These are phyloP conservation scores for Fusarium transvaalense DNA, from an alignment of 2,329 filamentous ascomycete genomes.

Conservation along the genomic window DNA sequence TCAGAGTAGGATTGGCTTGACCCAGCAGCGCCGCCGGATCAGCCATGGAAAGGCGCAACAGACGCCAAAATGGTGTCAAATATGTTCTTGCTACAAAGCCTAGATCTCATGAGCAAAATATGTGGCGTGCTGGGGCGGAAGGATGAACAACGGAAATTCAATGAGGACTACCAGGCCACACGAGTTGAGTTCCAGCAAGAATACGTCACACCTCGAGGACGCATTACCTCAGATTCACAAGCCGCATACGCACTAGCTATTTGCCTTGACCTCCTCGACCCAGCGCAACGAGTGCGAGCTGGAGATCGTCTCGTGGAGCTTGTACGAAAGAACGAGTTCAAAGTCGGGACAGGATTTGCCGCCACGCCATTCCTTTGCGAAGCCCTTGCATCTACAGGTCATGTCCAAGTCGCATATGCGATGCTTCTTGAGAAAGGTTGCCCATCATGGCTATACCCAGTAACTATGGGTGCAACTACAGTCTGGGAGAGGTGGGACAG, in stretches of 20 bases:
- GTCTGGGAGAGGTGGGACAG: constrained; percentile 66
- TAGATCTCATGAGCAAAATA: constrained; percentile 50
- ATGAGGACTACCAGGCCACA: neutral
- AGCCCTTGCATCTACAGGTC: neutral
- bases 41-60: constrained; percentile 56
- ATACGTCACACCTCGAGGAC: constrained; percentile 22
- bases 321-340: constrained; percentile 25
- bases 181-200: constrained; percentile 18
- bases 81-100: constrained; percentile 60
- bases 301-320: constrained; percentile 12
- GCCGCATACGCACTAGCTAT: constrained; percentile 29
- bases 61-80: constrained; percentile 57
- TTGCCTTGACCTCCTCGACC: constrained; percentile 13
- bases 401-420: neutral
- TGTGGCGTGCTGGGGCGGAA: neutral
- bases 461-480: constrained; percentile 61
- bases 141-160: neutral
- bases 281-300: constrained; percentile 5
- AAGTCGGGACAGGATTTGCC: constrained; percentile 46
- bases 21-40: constrained; percentile 54
- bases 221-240: constrained; percentile 22
- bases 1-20: constrained; percentile 60
- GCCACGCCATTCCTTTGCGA: constrained; percentile 49
- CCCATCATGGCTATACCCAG: constrained; percentile 62
- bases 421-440: constrained; percentile 60